Base-by-base conservation (phyloP, 495 filamentous ascomycete species). In the Trichoderma reesei region DNA sequence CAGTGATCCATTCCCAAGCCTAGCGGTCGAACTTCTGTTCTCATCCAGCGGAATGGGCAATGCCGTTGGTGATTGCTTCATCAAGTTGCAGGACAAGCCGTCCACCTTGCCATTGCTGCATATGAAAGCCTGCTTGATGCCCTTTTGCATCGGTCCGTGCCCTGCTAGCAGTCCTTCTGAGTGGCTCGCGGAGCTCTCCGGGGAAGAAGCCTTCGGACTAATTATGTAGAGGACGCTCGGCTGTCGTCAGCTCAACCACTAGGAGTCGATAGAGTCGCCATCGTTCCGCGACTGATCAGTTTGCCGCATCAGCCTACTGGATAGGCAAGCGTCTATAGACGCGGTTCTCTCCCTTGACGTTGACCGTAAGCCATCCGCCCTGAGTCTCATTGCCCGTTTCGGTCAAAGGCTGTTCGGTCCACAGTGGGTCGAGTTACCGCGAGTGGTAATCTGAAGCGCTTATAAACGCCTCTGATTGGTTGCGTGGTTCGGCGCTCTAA, bases 401-500 rank as follows among this genome's bases (percentile, higher is more conserved):
- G 31, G 51, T 33, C 16, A 6, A 14, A 31, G 34, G 26, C 51
- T 56, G 26, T 56, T 56, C 51, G 51, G 34, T 20, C 51, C 51
- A 14, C 31, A 34, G 51, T 34, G 51, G 51, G 51, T 56, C 51
- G 31, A 31, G 7, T 34, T 56, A 56, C 51, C 51, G 51, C 31
- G 51, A 56, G 51, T 36, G 51, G 51, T 34, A 56, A 56, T 56
- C 26, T 20, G 26, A 56, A 56, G 51, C 51, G 51, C 51, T 56
- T 56, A 56, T 33, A 56, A 33, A 10, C 9, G 26, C 1, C 51
- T 34, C 26, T 56, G 51, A 56, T 56, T 56, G 51, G 51, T 56
- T 31, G 26, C 51, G 26, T 33, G 26, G 16, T 10, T 3, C 51
- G 51, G 51, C 14, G 31, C 44, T 10, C 51, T 56, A 56, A 56